A percentile compares a stretch with the other conserved stretches of the same genome.
phyloP scores from a whole-genome alignment of 2,329 filamentous ascomycete species.

The Penicillium sclerotigenum region DNA sequence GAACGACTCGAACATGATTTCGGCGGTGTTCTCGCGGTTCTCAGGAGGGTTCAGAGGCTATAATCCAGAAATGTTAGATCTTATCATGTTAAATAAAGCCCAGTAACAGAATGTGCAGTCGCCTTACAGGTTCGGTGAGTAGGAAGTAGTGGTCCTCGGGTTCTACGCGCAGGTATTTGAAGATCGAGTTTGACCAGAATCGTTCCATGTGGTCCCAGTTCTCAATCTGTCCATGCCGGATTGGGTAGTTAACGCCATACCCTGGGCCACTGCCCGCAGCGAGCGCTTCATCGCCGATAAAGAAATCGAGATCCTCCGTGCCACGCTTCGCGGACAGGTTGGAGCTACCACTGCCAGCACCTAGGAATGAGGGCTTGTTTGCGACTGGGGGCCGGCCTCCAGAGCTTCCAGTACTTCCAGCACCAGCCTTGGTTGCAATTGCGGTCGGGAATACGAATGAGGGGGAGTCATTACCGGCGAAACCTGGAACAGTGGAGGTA shows the following conservation, averaged over 20 bases:
- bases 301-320: conserved; percentile 97
- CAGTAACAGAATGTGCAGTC: not conserved
- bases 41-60: conserved; percentile 96
- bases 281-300: conserved; percentile 95
- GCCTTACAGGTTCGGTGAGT: conserved; percentile 84
- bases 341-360: conserved; percentile 76
- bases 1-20: conserved; percentile 99
- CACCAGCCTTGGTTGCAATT: conserved; percentile 86
- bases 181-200: conserved; percentile 99
- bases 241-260: conserved; percentile 96
- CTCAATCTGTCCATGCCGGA: conserved; percentile 96
- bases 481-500: conserved; percentile 59
- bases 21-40: conserved; percentile 97
- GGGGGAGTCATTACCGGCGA: conserved; percentile 97
- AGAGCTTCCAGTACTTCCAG: conserved; percentile 65
- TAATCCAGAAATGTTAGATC: conserved; percentile 4
- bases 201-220: conserved; percentile 99
- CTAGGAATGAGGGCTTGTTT: conserved; percentile 94
- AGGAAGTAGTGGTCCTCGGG: conserved; percentile 99
- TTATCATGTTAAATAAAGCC: not conserved
- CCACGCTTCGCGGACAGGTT: conserved; percentile 89
- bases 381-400: conserved; percentile 85
- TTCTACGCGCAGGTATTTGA: conserved; percentile 97
- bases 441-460: conserved; percentile 99
- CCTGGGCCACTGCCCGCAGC: conserved; percentile 79